Evolutionary conservation across 2,329 filamentous ascomycete genomes (phyloP).

Genomic region (Clarireedia paspali): DNA sequence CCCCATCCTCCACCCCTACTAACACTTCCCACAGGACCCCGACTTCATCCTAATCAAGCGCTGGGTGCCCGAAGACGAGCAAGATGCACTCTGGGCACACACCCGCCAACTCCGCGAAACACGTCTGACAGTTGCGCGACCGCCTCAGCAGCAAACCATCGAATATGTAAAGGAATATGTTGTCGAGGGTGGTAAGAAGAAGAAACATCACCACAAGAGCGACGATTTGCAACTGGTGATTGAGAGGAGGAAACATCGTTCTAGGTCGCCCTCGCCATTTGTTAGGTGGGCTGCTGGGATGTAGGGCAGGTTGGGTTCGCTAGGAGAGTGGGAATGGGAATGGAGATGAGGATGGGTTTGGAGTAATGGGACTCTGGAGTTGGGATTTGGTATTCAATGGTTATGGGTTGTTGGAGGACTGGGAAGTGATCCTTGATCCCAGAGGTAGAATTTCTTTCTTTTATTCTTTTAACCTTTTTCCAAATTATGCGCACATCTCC

Average conservation of each 20-base stretch:
- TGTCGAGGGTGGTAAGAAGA: conserved; percentile 24
- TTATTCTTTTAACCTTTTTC: neutral
- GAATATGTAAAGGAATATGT: conserved; percentile 26
- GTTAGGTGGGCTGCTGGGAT: conserved; percentile 9
- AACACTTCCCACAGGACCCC: conserved; percentile 41
- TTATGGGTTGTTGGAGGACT: neutral
- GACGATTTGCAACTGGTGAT: conserved; percentile 8
- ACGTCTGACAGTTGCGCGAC: conserved; percentile 15
- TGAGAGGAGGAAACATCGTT: conserved; percentile 4
- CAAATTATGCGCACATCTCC: too few species aligned
- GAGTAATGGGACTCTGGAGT: neutral
- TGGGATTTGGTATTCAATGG: neutral
- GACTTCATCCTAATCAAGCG: conserved; percentile 67
- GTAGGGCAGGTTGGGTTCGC: neutral
- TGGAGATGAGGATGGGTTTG: neutral
- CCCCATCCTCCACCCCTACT: neutral
- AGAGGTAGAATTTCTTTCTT: neutral
- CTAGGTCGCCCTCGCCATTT: neutral
- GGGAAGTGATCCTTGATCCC: too few species aligned
- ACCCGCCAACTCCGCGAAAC: conserved; percentile 45
- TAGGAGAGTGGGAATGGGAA: too few species aligned
- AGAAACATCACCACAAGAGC: conserved; percentile 16
- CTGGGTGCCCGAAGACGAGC: conserved; percentile 64
- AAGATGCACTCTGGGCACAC: conserved; percentile 65
- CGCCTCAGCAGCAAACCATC: conserved; percentile 4